Evolutionary conservation across 2,329 filamentous ascomycete species (phyloP), one percentile per base, ranked within the genome.

Genomic region (Eutypa lata): DNA sequence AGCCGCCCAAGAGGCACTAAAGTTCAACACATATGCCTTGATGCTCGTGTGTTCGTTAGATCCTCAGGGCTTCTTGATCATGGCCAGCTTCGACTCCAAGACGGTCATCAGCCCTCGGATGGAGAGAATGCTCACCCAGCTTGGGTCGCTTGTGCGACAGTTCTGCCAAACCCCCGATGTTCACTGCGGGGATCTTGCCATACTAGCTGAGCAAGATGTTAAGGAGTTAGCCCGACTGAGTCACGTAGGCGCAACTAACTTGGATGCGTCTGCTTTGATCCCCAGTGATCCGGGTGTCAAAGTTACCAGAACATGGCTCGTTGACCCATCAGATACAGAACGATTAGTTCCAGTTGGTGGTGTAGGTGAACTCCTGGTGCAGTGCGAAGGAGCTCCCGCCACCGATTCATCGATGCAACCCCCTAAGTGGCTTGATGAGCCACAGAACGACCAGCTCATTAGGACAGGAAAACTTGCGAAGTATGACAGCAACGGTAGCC

Each of bases 31-130:
- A 0, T 86, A 87, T 62, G 78, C 83, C 1, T 76, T 88, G 31
- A 87, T 88, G 73, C 69, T 88, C 19, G 84, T 87, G 42, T 88
- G 84, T 65, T 83, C 80, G 3, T 69, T 87, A 6, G 77, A 82
- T 35, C 72, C 77, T 2, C 72, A 75, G 54, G 77, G 79, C 1
- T 81, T 87, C 62, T 67, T 79, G 16, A 72, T 84, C 52, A 84
- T 83, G 71, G 83, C 83, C 1, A 85, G 84, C 60, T 87, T 87
- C 60, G 84, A 88, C 61, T 83, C 82, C 21, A 78, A 79, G n/a
- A 76, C 79, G 1, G 77, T 88, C 18, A 71, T 72, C 18, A 73
- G 70, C 31, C 67, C 71, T 22, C 74, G 77, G 18, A 81, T 86
- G 69, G 71, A 84, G 59, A 72, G 74, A 31, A 78, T 79, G 3